Evolutionary conservation across 2,329 filamentous ascomycete genomes (phyloP).

Genomic region (Alternaria hordeiaustralica): DNA sequence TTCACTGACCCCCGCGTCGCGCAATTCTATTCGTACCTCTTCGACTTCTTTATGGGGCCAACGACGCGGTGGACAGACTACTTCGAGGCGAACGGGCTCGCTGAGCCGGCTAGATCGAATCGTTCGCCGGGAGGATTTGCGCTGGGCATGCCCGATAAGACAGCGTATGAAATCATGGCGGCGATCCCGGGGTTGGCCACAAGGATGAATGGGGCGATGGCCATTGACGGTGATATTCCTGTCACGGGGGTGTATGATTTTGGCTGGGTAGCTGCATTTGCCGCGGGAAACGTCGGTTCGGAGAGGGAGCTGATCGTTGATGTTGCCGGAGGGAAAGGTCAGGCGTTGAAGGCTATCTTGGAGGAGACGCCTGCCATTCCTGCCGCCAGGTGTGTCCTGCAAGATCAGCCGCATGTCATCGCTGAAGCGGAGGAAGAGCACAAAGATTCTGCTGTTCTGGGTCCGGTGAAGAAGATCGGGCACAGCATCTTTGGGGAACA

Average conservation of each 20-base stretch:
- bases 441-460: slow-evolving; percentile 5
- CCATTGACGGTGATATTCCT: slow-evolving; percentile 7
- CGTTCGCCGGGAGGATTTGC: slow-evolving; percentile 6
- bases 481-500: slow-evolving; percentile 10
- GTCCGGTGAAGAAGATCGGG: slow-evolving; percentile 9
- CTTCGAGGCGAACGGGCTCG: slow-evolving; percentile 9
- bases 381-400: slow-evolving; percentile 7
- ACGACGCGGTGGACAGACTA: slow-evolving; percentile 8
- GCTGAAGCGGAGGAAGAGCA: slow-evolving; percentile 8
- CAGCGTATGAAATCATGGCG: slow-evolving; percentile 13
- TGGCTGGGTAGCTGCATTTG: slow-evolving; percentile 8
- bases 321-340: slow-evolving; percentile 10
- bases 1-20: slow-evolving; percentile 1
- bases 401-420: slow-evolving; percentile 11
- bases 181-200: slow-evolving; percentile 4
- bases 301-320: slow-evolving; percentile 11
- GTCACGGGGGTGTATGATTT: slow-evolving; percentile 10
- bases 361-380: slow-evolving; percentile 9
- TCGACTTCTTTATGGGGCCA: slow-evolving; percentile 12
- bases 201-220: slow-evolving; percentile 8
- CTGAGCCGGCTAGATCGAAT: slow-evolving; percentile 8
- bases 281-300: neutral
- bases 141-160: slow-evolving; percentile 13
- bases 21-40: slow-evolving; percentile 12
- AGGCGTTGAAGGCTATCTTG: slow-evolving; percentile 8